Conservation (phyloP, 352 stramenopile genomes). For the Vaucheria bursata region DNA sequence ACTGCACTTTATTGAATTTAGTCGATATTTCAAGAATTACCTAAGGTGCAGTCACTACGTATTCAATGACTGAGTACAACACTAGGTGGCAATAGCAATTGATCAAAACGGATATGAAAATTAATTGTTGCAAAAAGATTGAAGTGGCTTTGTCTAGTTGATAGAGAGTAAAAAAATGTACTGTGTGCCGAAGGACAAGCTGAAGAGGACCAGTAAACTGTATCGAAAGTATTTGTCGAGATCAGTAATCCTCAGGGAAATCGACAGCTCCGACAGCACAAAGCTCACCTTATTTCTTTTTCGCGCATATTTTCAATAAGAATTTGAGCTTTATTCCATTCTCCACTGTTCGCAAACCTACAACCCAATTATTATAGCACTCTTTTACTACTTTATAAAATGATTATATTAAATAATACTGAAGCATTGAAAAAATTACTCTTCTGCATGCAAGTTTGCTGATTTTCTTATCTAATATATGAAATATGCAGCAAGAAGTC, state of each 20-base stretch:
- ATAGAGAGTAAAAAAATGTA: neutral
- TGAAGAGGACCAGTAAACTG: neutral
- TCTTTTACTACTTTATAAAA: neutral
- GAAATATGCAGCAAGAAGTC: neutral
- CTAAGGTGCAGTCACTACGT: too few relatives aligned
- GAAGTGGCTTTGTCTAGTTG: neutral
- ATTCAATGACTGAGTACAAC: too few relatives aligned
- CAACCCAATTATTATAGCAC: neutral
- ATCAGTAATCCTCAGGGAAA: neutral
- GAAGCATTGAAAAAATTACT: neutral
- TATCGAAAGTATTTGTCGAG: neutral
- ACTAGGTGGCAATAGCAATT: too few relatives aligned
- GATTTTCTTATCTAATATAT: neutral
- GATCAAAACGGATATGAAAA: neutral
- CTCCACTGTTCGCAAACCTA: conserved; percentile 13
- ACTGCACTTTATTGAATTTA: too few relatives aligned
- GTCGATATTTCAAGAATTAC: too few relatives aligned
- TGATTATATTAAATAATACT: neutral
- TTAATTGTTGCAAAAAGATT: neutral
- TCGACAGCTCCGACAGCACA: neutral
- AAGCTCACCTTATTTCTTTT: neutral
- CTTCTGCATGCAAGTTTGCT: neutral
- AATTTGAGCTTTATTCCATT: conserved; percentile 18
- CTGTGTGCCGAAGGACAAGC: neutral
- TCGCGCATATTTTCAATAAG: conserved; percentile 39